A percentile compares a stretch with the other conserved stretches of the same genome.
Conservation (phyloP, 441 rosid species). For the Isatis lusitanica region DNA sequence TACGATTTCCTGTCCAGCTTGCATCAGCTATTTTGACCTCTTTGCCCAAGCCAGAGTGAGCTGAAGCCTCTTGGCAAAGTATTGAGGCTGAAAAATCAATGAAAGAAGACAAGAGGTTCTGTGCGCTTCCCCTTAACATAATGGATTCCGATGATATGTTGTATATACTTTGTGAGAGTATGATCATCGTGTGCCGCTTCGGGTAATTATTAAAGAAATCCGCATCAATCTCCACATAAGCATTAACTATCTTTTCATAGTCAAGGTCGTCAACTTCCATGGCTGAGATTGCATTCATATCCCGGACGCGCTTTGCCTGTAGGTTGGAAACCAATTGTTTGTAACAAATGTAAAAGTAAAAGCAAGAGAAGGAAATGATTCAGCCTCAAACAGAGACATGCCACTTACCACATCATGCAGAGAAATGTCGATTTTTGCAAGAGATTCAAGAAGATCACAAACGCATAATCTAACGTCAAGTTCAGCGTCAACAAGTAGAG, state of each 20-base stretch:
- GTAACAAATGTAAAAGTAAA: slow-evolving; percentile 11
- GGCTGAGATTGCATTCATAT: slow-evolving; percentile 75
- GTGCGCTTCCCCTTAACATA: slow-evolving; percentile 80
- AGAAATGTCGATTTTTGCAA: slow-evolving; percentile 71
- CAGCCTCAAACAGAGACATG: slow-evolving; percentile 14
- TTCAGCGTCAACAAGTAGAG: slow-evolving; percentile 71
- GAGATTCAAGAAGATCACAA: slow-evolving; percentile 72
- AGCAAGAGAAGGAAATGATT: slow-evolving; percentile 17
- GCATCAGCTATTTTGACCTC: slow-evolving; percentile 38
- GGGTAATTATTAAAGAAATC: slow-evolving; percentile 51
- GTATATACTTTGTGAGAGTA: slow-evolving; percentile 80
- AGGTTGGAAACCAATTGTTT: slow-evolving; percentile 30
- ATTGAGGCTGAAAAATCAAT: slow-evolving; percentile 68
- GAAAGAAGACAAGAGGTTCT: slow-evolving; percentile 65
- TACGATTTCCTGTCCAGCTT: slow-evolving; percentile 60
- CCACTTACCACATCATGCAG: slow-evolving; percentile 57
- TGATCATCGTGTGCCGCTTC: slow-evolving; percentile 61
- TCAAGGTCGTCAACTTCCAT: slow-evolving; percentile 83
- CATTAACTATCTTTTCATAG: slow-evolving; percentile 64
- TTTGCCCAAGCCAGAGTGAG: slow-evolving; percentile 32
- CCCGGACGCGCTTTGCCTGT: slow-evolving; percentile 71
- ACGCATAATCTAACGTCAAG: slow-evolving; percentile 62
- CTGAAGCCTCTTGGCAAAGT: slow-evolving; percentile 44
- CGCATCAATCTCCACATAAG: slow-evolving; percentile 66
- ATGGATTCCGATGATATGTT: slow-evolving; percentile 78